These are phyloP conservation scores for Monilinia fructicola DNA, from an alignment of 2,329 filamentous ascomycete genomes.

Conservation along the genomic window DNA sequence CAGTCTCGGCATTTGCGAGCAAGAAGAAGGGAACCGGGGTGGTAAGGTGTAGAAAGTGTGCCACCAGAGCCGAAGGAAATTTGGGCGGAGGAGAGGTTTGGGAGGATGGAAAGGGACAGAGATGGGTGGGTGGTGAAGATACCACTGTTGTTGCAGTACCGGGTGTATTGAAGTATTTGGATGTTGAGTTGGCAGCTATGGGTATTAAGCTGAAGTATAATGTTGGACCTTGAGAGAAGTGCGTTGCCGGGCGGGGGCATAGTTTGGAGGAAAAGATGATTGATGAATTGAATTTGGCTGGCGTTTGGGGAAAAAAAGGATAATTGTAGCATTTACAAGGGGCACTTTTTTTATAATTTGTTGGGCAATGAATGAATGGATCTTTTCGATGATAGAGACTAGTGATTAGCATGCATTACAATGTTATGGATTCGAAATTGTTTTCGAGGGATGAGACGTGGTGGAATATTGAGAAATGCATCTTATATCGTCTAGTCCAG, in stretches of 20 bases:
- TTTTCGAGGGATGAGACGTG: neutral
- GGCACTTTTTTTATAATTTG: constrained; percentile 13
- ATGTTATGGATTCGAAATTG: no score
- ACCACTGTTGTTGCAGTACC: constrained; percentile 91
- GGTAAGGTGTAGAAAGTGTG: constrained; percentile 79
- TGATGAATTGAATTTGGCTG: constrained; percentile 17
- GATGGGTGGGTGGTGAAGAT: constrained; percentile 85
- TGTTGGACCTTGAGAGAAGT: constrained; percentile 49
- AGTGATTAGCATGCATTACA: neutral
- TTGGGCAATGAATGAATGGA: constrained; percentile 4
- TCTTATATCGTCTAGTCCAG: neutral
- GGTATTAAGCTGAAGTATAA: constrained; percentile 92
- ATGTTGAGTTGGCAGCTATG: constrained; percentile 96
- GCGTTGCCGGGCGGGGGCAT: neutral
- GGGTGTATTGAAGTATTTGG: constrained; percentile 86
- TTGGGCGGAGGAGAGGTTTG: constrained; percentile 70
- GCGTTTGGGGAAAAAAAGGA: constrained; percentile 26
- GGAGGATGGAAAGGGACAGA: constrained; percentile 84
- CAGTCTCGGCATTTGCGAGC: constrained; percentile 63
- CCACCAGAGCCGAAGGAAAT: constrained; percentile 45
- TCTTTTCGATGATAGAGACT: neutral
- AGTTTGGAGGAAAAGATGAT: neutral
- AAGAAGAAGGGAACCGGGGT: constrained; percentile 66
- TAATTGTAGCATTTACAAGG: constrained; percentile 30
- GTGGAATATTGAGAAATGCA: neutral